These are phyloP conservation scores for Nothomitra cinnamomea DNA, from an alignment of 2,329 filamentous ascomycete genomes.

Conservation along the genomic window DNA sequence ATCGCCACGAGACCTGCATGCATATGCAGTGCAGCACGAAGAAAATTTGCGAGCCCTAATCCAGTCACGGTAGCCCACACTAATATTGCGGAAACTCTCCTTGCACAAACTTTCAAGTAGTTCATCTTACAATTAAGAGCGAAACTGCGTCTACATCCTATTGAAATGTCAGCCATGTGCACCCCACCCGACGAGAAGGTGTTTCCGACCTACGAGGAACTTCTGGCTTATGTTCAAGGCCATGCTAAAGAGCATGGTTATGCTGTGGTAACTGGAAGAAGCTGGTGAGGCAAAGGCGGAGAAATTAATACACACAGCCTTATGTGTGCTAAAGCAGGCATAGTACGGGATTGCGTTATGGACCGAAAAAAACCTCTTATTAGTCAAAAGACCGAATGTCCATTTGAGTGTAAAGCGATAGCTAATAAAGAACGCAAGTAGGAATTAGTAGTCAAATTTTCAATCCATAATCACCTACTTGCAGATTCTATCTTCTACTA, in stretches of 20 bases:
- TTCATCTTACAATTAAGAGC: too few relatives aligned
- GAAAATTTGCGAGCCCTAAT: too few relatives aligned
- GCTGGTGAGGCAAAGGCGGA: neutral
- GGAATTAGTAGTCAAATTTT: neutral
- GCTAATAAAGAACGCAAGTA: neutral
- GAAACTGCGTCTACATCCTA: too few relatives aligned
- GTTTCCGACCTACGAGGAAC: neutral
- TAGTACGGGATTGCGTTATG: neutral
- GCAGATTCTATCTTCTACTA: neutral
- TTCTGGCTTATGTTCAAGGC: neutral
- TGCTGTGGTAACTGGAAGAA: neutral
- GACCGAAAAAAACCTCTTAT: neutral
- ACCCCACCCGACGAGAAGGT: neutral
- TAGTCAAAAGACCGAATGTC: too few relatives aligned
- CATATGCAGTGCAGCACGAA: too few relatives aligned
- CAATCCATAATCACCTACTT: neutral
- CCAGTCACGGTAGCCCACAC: too few relatives aligned
- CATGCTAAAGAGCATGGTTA: neutral
- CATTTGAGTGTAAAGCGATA: neutral
- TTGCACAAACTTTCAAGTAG: too few relatives aligned
- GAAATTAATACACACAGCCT: neutral
- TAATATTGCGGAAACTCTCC: too few relatives aligned
- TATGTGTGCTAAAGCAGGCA: neutral
- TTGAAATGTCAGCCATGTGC: neutral
- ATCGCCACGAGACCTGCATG: too few relatives aligned